These are phyloP conservation scores for Phytophthora ramorum DNA, from an alignment of 352 stramenopile genomes.

Conservation along the genomic window DNA sequence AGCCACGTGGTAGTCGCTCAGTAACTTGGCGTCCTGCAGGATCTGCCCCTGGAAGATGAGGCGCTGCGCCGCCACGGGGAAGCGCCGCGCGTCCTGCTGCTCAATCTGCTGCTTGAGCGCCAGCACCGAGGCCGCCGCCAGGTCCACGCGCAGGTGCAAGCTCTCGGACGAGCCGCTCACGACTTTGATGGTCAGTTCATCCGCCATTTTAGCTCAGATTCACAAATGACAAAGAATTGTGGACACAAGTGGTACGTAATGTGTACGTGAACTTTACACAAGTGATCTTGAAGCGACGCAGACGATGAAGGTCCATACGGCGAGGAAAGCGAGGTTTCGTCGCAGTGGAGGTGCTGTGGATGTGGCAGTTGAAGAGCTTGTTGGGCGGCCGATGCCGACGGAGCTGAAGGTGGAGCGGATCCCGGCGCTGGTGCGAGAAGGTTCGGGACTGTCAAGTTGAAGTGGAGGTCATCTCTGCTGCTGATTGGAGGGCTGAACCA, in stretches of 20 bases:
- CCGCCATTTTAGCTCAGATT: conserved; percentile 28
- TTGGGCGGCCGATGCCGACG: neutral
- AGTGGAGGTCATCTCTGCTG: conserved; percentile 4
- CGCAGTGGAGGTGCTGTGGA: neutral
- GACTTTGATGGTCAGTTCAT: conserved; percentile 75
- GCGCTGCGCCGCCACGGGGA: conserved; percentile 72
- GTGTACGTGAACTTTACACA: neutral
- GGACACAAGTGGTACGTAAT: neutral
- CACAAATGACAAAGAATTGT: neutral
- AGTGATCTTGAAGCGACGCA: conserved; percentile 27
- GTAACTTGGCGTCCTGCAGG: conserved; percentile 71
- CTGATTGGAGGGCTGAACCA: conserved; percentile 3
- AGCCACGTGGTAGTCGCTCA: conserved; percentile 72
- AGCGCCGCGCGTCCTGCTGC: conserved; percentile 59
- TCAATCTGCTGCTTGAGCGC: conserved; percentile 74
- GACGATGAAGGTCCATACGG: neutral
- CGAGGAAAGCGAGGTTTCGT: conserved; percentile 10
- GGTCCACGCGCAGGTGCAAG: conserved; percentile 52
- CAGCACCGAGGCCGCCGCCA: conserved; percentile 59
- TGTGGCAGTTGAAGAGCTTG: neutral
- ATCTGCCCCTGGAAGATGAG: conserved; percentile 91
- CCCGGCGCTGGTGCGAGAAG: conserved; percentile 55
- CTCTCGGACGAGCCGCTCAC: conserved; percentile 68
- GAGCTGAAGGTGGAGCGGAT: conserved; percentile 47
- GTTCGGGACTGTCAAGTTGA: conserved; percentile 20